phyloP scores from a whole-genome alignment of 176 grass and related monocot species.

The Cocos nucifera region DNA sequence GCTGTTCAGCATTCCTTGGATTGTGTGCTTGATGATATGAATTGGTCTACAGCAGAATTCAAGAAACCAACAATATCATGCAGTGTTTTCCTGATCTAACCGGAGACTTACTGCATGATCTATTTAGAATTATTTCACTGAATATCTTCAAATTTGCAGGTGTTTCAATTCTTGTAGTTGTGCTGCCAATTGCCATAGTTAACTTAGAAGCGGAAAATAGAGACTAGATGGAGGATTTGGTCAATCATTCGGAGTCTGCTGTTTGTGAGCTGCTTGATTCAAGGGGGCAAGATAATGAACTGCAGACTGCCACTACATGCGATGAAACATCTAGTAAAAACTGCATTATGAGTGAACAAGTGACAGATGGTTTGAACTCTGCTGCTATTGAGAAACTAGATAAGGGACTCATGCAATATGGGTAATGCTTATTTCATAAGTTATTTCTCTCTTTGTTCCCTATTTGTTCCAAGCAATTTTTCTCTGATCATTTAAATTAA shows the following conservation, averaged over 20 bases:
- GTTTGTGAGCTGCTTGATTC: slow-evolving; percentile 26
- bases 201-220: slow-evolving; percentile 11
- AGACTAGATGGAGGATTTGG: slow-evolving; percentile 32
- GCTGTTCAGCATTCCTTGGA: slow-evolving; percentile 48
- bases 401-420: slow-evolving; percentile 68
- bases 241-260: slow-evolving; percentile 16
- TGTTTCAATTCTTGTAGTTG: slow-evolving; percentile 46
- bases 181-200: slow-evolving; percentile 6
- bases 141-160: slow-evolving; percentile 73
- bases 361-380: slow-evolving; percentile 14
- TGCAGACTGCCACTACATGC: neutral
- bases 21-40: slow-evolving; percentile 49
- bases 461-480: neutral
- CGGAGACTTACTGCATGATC: slow-evolving; percentile 33
- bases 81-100: slow-evolving; percentile 31
- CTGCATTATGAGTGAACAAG: slow-evolving; percentile 3
- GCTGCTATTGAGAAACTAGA: slow-evolving; percentile 29
- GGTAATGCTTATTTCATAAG: slow-evolving; percentile 34
- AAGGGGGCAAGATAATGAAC: slow-evolving; percentile 23
- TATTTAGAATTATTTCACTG: slow-evolving; percentile 46
- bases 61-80: slow-evolving; percentile 23
- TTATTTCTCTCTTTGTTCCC: neutral
- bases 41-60: slow-evolving; percentile 38
- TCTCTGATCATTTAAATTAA: too few relatives aligned
- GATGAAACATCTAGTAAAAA: slow-evolving; percentile 15